A percentile compares a stretch with the other conserved stretches of the same genome.
phyloP scores from a whole-genome alignment of 331 rosid genomes.

The Quercus phellos region DNA sequence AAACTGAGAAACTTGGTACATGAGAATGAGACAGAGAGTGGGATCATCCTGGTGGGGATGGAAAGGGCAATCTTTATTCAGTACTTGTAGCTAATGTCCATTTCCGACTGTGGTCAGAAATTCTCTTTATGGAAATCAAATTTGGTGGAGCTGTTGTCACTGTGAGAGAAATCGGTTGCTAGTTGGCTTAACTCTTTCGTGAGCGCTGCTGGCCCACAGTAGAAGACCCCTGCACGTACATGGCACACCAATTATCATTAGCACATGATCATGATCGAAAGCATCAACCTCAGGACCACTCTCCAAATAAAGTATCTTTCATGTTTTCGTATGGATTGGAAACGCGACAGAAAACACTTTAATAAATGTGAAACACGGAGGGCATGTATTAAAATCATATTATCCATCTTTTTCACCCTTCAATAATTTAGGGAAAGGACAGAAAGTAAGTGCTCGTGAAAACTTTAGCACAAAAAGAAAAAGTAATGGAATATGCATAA shows the following conservation, averaged over 20 bases:
- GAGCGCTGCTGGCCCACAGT: conserved; percentile 38
- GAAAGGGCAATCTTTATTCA: conserved; percentile 11
- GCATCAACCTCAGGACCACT: background rate
- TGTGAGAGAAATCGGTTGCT: conserved; percentile 47
- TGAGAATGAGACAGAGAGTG: background rate
- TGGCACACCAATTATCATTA: background rate
- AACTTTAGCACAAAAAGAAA: too few relatives aligned
- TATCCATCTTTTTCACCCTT: background rate
- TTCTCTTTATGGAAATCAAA: conserved; percentile 56
- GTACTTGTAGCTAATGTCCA: conserved; percentile 4
- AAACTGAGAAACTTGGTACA: background rate
- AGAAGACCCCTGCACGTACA: conserved; percentile 47
- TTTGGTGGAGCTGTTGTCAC: conserved; percentile 35
- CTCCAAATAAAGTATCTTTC: background rate
- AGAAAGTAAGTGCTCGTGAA: background rate
- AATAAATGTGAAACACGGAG: background rate
- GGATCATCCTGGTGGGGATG: conserved; percentile 9
- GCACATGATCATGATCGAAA: background rate
- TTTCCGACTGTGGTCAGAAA: conserved; percentile 31
- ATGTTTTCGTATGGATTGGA: background rate
- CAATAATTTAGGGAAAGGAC: background rate
- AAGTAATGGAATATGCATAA: background rate
- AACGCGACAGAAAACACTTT: background rate
- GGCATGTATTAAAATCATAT: background rate
- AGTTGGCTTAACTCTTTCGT: conserved; percentile 32